Conservation (phyloP, 2,329 filamentous ascomycete species). For the Neofusicoccum umdonicola region DNA sequence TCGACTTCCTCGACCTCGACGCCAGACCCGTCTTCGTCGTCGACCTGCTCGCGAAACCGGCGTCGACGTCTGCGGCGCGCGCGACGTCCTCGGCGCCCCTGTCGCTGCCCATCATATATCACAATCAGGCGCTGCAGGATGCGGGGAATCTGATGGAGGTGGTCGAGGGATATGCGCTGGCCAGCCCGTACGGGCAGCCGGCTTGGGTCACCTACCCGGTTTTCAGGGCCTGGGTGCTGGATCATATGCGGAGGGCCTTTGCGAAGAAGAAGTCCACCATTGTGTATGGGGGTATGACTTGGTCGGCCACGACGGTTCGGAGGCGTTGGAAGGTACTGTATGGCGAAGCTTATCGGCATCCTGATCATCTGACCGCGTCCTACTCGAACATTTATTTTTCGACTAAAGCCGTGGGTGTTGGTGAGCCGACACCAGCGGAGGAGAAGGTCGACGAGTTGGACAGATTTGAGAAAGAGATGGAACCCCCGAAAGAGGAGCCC, state of each 20-base stretch:
- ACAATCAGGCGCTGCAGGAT: conserved; percentile 12
- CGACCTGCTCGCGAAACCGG: not conserved
- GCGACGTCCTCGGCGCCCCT: not conserved
- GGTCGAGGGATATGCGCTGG: not conserved
- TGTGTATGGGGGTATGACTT: conserved; percentile 10
- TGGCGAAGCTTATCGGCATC: conserved; percentile 5
- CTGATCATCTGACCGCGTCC: not conserved
- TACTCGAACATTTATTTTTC: conserved; percentile 11
- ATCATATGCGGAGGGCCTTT: conserved; percentile 1
- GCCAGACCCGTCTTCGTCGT: conserved; percentile 9
- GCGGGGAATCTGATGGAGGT: not conserved
- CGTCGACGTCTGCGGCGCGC: not conserved
- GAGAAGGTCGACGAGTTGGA: not conserved
- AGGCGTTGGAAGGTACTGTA: conserved; percentile 12
- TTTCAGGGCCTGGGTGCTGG: conserved; percentile 11
- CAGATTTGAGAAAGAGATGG: not conserved
- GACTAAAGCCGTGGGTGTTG: not conserved
- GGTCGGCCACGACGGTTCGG: conserved; percentile 1
- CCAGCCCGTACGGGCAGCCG: conserved; percentile 10
- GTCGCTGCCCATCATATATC: conserved; percentile 15
- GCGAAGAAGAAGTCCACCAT: not conserved
- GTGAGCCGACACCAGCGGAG: not conserved
- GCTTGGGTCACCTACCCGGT: conserved; percentile 15
- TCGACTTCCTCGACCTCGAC: conserved; percentile 14
- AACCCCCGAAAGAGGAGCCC: not conserved